A percentile compares a stretch with the other conserved stretches of the same genome.
These are phyloP conservation scores for Biancaea sappan DNA, from an alignment of 306 rosid genomes.

Conservation along the genomic window DNA sequence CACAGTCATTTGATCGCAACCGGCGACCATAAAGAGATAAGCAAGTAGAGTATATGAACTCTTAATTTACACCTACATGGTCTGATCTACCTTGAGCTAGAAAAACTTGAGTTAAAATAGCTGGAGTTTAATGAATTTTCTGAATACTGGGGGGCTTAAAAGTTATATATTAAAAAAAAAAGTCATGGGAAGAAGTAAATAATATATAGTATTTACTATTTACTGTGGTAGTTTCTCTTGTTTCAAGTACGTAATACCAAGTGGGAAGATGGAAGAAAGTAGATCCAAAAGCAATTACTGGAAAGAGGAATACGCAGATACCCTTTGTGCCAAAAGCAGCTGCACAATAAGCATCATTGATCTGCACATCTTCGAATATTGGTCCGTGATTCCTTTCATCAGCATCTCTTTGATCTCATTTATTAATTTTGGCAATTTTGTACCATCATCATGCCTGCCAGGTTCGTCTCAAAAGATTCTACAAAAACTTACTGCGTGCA, in stretches of 20 bases:
- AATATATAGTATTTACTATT: background rate
- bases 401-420: too few relatives aligned
- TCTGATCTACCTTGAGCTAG: too few relatives aligned
- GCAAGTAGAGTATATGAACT: too few relatives aligned
- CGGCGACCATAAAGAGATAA: too few relatives aligned
- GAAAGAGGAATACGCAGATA: background rate
- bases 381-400: slow-evolving; percentile 9
- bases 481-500: slow-evolving; percentile 10
- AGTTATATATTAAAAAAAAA: too few relatives aligned
- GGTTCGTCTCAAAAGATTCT: background rate
- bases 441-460: background rate
- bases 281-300: background rate
- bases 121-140: too few relatives aligned
- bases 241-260: background rate
- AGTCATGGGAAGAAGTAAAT: background rate
- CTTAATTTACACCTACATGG: too few relatives aligned
- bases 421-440: background rate
- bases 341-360: slow-evolving; percentile 3
- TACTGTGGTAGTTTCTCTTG: background rate
- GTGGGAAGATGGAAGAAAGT: background rate
- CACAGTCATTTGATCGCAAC: too few relatives aligned
- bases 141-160: too few relatives aligned
- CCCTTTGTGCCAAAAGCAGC: slow-evolving; percentile 18
- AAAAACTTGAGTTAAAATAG: too few relatives aligned
- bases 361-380: slow-evolving; percentile 1